phyloP scores from a whole-genome alignment of 345 rosid species.

The Cardamine chenopodiifolia region DNA sequence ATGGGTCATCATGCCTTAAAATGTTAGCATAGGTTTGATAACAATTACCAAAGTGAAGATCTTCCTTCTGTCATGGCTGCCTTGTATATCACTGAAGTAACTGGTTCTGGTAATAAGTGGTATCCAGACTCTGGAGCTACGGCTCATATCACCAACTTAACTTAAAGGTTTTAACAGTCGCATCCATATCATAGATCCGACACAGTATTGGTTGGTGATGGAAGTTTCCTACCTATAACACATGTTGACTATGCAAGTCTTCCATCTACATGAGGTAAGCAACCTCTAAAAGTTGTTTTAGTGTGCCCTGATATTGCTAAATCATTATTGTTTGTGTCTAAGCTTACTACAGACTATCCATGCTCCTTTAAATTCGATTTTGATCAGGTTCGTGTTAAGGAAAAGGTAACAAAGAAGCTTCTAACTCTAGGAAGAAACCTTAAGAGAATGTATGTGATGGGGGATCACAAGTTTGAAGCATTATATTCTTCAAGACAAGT shows the following conservation, averaged over 20 bases:
- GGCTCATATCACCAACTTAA: too few species aligned
- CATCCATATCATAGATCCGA: rapidly evolving
- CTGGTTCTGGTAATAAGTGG: too few species aligned
- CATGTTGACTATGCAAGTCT: neutral
- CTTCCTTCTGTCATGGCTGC: too few species aligned
- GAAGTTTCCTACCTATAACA: neutral
- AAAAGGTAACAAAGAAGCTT: neutral
- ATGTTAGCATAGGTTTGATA: too few species aligned
- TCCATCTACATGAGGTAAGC: rapidly evolving
- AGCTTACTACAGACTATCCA: neutral
- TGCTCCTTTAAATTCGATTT: neutral
- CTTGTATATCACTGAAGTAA: too few species aligned
- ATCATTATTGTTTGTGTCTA: neutral
- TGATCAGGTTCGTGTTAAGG: neutral
- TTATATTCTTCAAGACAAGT: neutral
- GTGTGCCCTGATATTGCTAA: neutral
- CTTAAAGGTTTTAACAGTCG: neutral
- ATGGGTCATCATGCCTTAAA: too few species aligned
- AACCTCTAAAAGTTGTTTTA: neutral
- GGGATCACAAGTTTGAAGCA: neutral
- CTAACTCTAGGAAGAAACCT: neutral
- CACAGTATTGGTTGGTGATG: neutral
- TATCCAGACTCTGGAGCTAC: too few species aligned
- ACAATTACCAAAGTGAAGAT: too few species aligned
- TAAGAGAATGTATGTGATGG: neutral